Evolutionary conservation across 179 eudicot genomes (phyloP), one percentile per base, ranked within the genome.

Genomic region (Drosera spatulata): DNA sequence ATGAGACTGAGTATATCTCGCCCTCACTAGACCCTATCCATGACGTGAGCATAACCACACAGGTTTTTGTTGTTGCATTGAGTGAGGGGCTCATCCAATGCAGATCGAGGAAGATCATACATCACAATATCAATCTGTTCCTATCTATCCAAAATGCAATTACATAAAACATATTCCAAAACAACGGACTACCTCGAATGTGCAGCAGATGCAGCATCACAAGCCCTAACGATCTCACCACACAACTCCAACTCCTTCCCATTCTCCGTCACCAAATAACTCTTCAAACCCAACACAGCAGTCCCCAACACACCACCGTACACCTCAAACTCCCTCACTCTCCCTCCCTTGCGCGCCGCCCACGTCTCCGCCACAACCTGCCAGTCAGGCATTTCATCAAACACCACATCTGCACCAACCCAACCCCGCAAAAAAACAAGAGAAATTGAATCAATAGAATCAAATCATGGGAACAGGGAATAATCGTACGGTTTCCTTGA

Each of bases 221-320:
- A 86, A 48, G 77, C 84, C 63, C 74, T 82, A 10, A 86, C 63
- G 73, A 86, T 78, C 69, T 86, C 81, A 42, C 62, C 68, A 56
- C 77, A 69, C 37, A 86, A 79, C 48, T 14, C 52, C 57, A 86
- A 83, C 52, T 82, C 84, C 41, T 66, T 71, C 61, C 9, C 53
- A 51, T 79, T 82, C 12, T 73, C 61, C 4, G 84, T 79, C 33
- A 79, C 67, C 61, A 66, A 75, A 44, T 73, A 84, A 41, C 84
- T 46, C 65, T 66, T 77, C 9, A 78, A 76, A 7, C 76, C 79
- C 77, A 84, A 70, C 61, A 73, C 74, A 22, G 84, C 91, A 67
- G 85, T 86, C 7, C 95, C 95, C 65, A 82, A 82, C 47, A 74
- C 41, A 4, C 90, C 87, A 10, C 60, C 40, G 67, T 49, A 42